Base-by-base conservation (phyloP, 2,329 filamentous ascomycete species). In the Trichoderma sp. region DNA sequence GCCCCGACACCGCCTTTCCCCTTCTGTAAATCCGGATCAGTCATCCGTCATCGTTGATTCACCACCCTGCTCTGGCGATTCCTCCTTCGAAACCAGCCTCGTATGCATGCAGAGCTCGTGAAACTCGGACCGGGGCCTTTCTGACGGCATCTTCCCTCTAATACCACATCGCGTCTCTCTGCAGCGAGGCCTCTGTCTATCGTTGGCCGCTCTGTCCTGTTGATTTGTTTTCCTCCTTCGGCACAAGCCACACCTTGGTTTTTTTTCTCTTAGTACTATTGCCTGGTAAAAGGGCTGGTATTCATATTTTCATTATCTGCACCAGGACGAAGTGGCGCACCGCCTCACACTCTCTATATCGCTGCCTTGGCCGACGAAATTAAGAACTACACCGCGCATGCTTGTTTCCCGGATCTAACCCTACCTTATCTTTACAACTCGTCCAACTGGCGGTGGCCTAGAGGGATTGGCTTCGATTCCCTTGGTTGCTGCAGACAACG, bases 1-100 rank as follows among this genome's bases (percentile, higher is more conserved):
- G 27, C 53, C 57, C 27, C 27, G 43, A 43, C 52, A 47, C 62
- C 62, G 62, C 62, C 53, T 65, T 65, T 65, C 62, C 62, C n/a
- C 52, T 65, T 65, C 57, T 53, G 31, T 13, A 27, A 47, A 35
- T 19, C 61, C 53, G 63, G 24, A 58, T 66, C 63, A 66, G 63
- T 66, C 63, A 66, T 68, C 65, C 65, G 65, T 61, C 65, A 68
- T 61, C 40, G 43, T 33, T 55, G 65, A 60, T 61, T 68, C 66
- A 68, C 58, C 57, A 49, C 33, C 66, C 66, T 47, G 43, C 47
- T 55, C 65, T 49, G 43, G 56, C 66, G 66, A 56, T 57, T 62
- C 66, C 52, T 57, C 49, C 66, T 61, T 68, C 58, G 63, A 67
- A 67, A 59, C 63, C 37, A 37, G 35, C 21, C 57, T 64, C 61